Base-by-base conservation (phyloP, 169 alveolate genomes). In the Plasmodium cynomolgi region DNA sequence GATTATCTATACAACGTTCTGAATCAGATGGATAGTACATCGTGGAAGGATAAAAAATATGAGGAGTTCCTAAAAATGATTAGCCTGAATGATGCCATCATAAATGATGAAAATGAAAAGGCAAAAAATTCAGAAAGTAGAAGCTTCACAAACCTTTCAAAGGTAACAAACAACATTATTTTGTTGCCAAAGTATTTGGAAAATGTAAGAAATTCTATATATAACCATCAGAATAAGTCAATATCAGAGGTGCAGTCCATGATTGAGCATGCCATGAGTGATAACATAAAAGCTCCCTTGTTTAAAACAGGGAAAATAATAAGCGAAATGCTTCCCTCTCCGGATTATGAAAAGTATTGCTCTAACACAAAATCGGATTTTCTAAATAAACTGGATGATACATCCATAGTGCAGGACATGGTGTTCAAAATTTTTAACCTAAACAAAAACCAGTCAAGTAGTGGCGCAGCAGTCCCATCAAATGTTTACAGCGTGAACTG, bases 271-370 rank as follows among this genome's bases (percentile, higher is more conserved):
- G 95, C 95, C 39, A 91, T 82, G 72, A 81, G 84, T 81, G 92
- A 91, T 82, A 31, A 91, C 83, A 33, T 72, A 34, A 82, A 91
- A 72, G 58, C 85, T 77, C 91, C 95, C 26, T 74, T 91, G 41
- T 91, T 91, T 83, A 91, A 91, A 72, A 91, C 95, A 8, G 95
- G 95, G n/a, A 91, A 91, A 91, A 82, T 91, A 31, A 56, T 71
- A 31, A 91, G 92, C 33, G 95, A 68, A 81, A 91, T 91, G 95
- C 50, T 91, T 37, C 95, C 95, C 26, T 91, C 95, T 56, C 95
- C 95, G 15, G 56, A 91, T 71, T 91, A 91, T 82, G 95, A 81
- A 82, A 91, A 91, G 79, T 91, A 91, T 44, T 81, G 84, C 79
- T 50, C 92, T 41, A 75, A 9, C 3, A 71, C 71, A 15, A 72